A percentile compares a stretch with the other conserved stretches of the same genome.
Conservation (phyloP, 352 stramenopile genomes). For the Phytophthora pini region DNA sequence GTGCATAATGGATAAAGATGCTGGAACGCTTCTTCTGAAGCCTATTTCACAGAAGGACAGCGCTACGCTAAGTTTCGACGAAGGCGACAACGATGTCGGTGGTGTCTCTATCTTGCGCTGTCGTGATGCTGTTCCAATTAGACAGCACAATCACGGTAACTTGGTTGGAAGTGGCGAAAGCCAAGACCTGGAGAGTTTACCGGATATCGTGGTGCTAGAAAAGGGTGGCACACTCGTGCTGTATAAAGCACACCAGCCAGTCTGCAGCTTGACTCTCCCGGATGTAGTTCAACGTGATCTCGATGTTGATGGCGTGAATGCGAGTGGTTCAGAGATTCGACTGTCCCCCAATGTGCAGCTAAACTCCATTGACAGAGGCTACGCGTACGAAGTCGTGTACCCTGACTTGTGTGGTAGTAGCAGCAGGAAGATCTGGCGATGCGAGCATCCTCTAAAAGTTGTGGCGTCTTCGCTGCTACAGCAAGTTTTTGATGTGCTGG, state of each 20-base stretch:
- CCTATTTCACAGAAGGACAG: constrained; percentile 27
- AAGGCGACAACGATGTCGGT: constrained; percentile 11
- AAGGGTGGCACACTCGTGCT: constrained; percentile 38
- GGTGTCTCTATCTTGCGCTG: constrained; percentile 40
- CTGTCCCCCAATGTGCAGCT: constrained; percentile 33
- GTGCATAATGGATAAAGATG: constrained; percentile 54
- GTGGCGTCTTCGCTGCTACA: constrained; percentile 40
- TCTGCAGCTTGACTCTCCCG: constrained; percentile 44
- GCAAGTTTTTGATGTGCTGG: constrained; percentile 42
- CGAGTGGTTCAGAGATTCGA: constrained; percentile 4
- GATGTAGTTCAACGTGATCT: constrained; percentile 1
- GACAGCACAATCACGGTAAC: neutral
- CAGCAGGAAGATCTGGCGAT: constrained; percentile 41
- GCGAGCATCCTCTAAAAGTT: constrained; percentile 50
- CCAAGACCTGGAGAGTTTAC: constrained; percentile 1
- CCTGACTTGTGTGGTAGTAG: constrained; percentile 16
- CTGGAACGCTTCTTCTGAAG: constrained; percentile 44
- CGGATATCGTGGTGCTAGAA: constrained; percentile 56
- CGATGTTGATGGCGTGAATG: neutral
- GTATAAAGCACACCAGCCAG: constrained; percentile 35
- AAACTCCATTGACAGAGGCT: constrained; percentile 26
- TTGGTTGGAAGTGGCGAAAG: constrained; percentile 6
- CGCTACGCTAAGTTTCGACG: neutral
- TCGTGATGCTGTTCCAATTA: constrained; percentile 50
- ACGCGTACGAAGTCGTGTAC: constrained; percentile 43